phyloP scores from a whole-genome alignment of 1,139 yeast genomes.

The Nakaseomyces delphensis region DNA sequence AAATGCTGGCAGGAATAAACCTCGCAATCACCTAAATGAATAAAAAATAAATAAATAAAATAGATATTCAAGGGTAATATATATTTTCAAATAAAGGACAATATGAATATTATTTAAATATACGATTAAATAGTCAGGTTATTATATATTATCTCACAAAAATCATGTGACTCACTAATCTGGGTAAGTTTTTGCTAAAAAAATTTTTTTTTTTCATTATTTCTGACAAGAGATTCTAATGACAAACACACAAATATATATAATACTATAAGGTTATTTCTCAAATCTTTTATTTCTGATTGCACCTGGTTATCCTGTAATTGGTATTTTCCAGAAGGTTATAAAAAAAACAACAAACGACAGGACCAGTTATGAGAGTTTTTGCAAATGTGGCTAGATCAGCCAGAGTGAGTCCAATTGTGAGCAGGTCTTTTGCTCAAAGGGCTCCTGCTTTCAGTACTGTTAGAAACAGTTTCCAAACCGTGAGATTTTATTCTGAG shows the following conservation, averaged over 20 bases:
- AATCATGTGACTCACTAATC: conserved; percentile 1
- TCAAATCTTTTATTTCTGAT: too few species aligned
- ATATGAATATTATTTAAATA: neutral
- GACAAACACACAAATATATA: neutral
- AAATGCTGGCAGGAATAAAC: conserved; percentile 57
- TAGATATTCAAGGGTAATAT: too few species aligned
- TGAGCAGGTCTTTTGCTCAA: neutral
- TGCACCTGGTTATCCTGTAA: too few species aligned
- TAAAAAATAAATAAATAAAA: neutral
- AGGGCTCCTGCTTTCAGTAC: conserved; percentile 5
- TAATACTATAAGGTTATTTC: too few species aligned
- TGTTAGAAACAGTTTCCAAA: neutral
- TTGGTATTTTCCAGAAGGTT: neutral
- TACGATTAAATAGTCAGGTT: too few species aligned
- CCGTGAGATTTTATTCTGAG: conserved; percentile 22
- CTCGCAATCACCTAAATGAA: neutral
- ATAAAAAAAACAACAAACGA: neutral
- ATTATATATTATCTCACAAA: too few species aligned
- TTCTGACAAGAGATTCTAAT: too few species aligned
- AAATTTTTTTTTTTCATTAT: neutral
- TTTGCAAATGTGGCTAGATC: neutral
- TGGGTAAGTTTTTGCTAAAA: neutral
- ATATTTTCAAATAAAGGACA: conserved; percentile 1
- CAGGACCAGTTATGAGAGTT: neutral
- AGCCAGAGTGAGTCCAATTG: conserved; percentile 1